Evolutionary conservation across 768 basidiomycete genomes (phyloP), one percentile per base, ranked within the genome.

Genomic region (Boletus pseudo-olivaceus): DNA sequence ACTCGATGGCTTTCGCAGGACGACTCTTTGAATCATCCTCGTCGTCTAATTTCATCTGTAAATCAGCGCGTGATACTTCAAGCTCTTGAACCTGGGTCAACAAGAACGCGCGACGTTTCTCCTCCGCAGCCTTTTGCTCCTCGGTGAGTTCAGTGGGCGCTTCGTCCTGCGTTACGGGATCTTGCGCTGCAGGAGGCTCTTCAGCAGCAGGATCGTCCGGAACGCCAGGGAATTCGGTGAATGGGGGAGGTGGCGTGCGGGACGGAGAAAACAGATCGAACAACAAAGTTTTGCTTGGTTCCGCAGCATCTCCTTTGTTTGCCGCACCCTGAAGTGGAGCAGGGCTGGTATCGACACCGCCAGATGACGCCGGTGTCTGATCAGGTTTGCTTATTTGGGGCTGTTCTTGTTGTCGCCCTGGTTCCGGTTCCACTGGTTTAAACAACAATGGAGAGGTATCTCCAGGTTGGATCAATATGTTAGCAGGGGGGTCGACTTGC

Each of bases 171-270:
- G 58, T 58, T 7, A 56, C 41, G 1, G 51, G 44, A 6, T 62
- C 68, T 29, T 54, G 39, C 9, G 19, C 41, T 17, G 37, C 39
- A 19, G 47, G 48, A 17, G 26, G 53, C 9, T 51, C 60, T 29
- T 43, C 58, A 45, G 42, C 53, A 41, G 47, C 51, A 43, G 17
- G 4, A 14, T 7, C 53, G 3, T 52, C 54, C 4, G 32, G 44
- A 34, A 47, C 52, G 15, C 58, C 60, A 14, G 19, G 55, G 10
- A 65, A 55, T 30, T 68, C 64, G 6, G 39, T 65, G 32, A 66
- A 72, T 1, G 69, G 59, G 12, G 69, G 69, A 5, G 70, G 69
- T 8, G 68, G 68, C 10, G 63, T 46, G 6, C 56, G 3, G 4
- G 47, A 15, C n/a, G 58, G 54, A 38, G 61, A 17, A 4, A 56